Conservation (phyloP, 805 yeast species). For the Candida coleopterorum region DNA sequence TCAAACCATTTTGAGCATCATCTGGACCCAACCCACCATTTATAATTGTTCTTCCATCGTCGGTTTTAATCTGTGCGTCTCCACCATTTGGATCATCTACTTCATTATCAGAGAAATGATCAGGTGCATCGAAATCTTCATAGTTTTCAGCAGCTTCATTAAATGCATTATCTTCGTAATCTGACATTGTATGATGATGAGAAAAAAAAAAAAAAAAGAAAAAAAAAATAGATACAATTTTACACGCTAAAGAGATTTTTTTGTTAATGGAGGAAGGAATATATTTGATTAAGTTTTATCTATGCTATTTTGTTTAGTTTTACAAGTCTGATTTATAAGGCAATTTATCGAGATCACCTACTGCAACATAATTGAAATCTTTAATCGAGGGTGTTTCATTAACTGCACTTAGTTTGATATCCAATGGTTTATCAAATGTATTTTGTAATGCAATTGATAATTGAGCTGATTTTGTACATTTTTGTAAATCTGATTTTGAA, state of each 20-base stretch:
- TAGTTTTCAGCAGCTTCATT: slow-evolving; percentile 66
- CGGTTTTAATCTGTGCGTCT: slow-evolving; percentile 46
- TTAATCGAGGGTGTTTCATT: slow-evolving; percentile 36
- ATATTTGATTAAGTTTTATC: no score
- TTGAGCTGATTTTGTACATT: slow-evolving; percentile 42
- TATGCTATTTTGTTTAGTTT: slow-evolving; percentile 1
- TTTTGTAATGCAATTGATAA: slow-evolving; percentile 41
- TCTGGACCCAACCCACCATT: slow-evolving; percentile 65
- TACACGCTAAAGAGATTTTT: background rate
- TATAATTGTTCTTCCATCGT: slow-evolving; percentile 69
- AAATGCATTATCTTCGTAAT: slow-evolving; percentile 45
- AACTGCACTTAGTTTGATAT: slow-evolving; percentile 29
- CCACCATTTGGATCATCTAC: slow-evolving; percentile 35
- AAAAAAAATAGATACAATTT: no score
- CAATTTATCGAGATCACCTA: slow-evolving; percentile 81
- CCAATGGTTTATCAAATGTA: slow-evolving; percentile 26
- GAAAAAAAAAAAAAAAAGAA: slow-evolving; percentile 1
- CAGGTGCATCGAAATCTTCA: slow-evolving; percentile 79
- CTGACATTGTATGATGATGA: slow-evolving; percentile 27
- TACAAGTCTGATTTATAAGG: slow-evolving; percentile 90
- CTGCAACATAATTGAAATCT: slow-evolving; percentile 79
- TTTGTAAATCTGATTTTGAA: slow-evolving; percentile 50
- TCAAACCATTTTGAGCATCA: slow-evolving; percentile 24
- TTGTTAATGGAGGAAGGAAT: no score
- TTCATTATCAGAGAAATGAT: slow-evolving; percentile 74